phyloP scores from a whole-genome alignment of 257 asterid species.

The Solanum piurae region DNA sequence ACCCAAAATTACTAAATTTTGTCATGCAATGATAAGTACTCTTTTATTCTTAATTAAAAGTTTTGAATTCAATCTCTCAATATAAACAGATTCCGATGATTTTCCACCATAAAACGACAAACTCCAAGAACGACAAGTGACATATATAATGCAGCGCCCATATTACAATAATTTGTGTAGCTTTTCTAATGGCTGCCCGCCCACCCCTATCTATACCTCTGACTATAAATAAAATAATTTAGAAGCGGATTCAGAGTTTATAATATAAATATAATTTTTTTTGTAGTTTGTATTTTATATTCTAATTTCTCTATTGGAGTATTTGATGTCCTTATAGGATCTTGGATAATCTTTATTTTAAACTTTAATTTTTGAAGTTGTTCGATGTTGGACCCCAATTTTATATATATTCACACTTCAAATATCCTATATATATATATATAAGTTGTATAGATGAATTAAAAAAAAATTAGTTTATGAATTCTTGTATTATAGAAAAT shows the following conservation, averaged over 20 bases:
- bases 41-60: not conserved
- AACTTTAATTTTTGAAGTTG: not conserved
- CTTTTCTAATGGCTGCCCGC: not conserved
- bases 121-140: not conserved
- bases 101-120: not conserved
- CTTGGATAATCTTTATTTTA: not conserved
- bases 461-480: too few species aligned
- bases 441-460: not conserved
- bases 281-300: too few species aligned
- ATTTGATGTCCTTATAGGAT: not conserved
- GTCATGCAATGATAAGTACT: not conserved
- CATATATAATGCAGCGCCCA: not conserved
- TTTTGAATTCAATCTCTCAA: rapidly evolving
- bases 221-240: too few species aligned
- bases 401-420: not conserved
- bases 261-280: too few species aligned
- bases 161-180: not conserved
- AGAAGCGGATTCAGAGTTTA: too few species aligned
- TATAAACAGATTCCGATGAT: not conserved
- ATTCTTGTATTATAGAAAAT: not conserved
- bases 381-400: not conserved
- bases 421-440: too few species aligned
- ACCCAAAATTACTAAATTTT: not conserved
- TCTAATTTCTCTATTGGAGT: not conserved
- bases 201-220: not conserved